Conservation (phyloP, 2,329 filamentous ascomycete species). For the Paraphoma chrysanthemicola region DNA sequence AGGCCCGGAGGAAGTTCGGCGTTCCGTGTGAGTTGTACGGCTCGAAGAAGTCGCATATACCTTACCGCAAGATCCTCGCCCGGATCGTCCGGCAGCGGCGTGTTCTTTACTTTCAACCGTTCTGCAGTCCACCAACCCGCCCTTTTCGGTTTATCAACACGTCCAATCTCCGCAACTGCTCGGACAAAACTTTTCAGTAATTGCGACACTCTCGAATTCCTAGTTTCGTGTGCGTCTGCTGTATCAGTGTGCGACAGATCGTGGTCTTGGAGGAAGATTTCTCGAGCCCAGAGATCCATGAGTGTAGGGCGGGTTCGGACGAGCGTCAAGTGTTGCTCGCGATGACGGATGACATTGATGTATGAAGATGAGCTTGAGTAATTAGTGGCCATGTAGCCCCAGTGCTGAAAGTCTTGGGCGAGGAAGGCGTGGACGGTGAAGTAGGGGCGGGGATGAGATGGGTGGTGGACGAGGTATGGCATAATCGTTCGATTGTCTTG, state of each 20-base stretch:
- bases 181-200: neutral
- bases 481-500: neutral
- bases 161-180: neutral
- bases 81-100: neutral
- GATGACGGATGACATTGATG: slow-evolving; percentile 16
- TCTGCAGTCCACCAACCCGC: neutral
- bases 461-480: slow-evolving; percentile 18
- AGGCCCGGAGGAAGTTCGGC: neutral
- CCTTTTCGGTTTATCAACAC: neutral
- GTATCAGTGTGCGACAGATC: too few relatives aligned
- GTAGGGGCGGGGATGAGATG: slow-evolving; percentile 9
- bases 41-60: neutral
- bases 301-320: slow-evolving; percentile 11
- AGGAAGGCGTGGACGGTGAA: slow-evolving; percentile 22
- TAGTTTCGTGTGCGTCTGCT: too few relatives aligned
- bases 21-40: neutral
- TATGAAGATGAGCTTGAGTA: slow-evolving; percentile 17
- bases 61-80: neutral
- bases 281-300: slow-evolving; percentile 26
- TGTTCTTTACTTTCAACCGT: neutral
- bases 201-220: neutral
- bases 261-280: slow-evolving; percentile 3
- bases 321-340: slow-evolving; percentile 10
- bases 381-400: slow-evolving; percentile 20
- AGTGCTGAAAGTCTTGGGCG: slow-evolving; percentile 21